These are phyloP conservation scores for Dendrobium officinale DNA, from an alignment of 106 monocot genomes.

Conservation along the genomic window DNA sequence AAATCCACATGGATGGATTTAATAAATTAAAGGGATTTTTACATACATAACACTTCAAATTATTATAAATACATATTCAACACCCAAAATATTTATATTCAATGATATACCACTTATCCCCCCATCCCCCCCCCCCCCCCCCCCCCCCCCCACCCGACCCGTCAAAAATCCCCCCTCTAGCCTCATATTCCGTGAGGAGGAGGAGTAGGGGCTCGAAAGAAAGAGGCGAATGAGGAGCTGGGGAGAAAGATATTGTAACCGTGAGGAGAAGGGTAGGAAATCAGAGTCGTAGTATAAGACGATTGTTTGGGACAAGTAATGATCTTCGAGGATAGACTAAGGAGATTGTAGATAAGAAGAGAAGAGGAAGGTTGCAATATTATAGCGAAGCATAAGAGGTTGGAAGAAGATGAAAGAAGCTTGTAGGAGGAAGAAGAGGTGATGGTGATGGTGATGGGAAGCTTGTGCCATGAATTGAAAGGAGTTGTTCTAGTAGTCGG, in stretches of 20 bases:
- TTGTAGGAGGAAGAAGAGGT: background rate
- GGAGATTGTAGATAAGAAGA: slow-evolving; percentile 24
- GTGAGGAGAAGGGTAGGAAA: slow-evolving; percentile 6
- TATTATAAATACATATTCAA: too few relatives aligned
- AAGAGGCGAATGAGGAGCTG: slow-evolving; percentile 8
- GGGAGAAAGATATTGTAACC: slow-evolving; percentile 34
- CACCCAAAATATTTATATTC: too few relatives aligned
- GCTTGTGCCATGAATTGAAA: slow-evolving; percentile 22
- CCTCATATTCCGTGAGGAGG: too few relatives aligned
- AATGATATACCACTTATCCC: too few relatives aligned
- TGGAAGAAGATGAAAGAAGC: slow-evolving; percentile 18
- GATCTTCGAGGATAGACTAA: slow-evolving; percentile 20
- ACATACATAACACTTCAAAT: too few relatives aligned
- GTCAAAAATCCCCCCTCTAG: too few relatives aligned
- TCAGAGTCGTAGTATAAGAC: slow-evolving; percentile 3
- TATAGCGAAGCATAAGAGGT: slow-evolving; percentile 3
- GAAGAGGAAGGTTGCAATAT: slow-evolving; percentile 3
- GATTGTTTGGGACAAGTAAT: slow-evolving; percentile 8
- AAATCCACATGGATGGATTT: too few relatives aligned
- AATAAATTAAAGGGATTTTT: too few relatives aligned
- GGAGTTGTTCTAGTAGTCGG: slow-evolving; percentile 20
- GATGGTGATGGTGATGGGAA: background rate
- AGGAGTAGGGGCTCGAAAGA: background rate
- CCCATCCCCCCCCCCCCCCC: too few relatives aligned
- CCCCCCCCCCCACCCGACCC: too few relatives aligned